Base-by-base conservation (phyloP, 2,329 filamentous ascomycete genomes). In the Cordyceps javanica region DNA sequence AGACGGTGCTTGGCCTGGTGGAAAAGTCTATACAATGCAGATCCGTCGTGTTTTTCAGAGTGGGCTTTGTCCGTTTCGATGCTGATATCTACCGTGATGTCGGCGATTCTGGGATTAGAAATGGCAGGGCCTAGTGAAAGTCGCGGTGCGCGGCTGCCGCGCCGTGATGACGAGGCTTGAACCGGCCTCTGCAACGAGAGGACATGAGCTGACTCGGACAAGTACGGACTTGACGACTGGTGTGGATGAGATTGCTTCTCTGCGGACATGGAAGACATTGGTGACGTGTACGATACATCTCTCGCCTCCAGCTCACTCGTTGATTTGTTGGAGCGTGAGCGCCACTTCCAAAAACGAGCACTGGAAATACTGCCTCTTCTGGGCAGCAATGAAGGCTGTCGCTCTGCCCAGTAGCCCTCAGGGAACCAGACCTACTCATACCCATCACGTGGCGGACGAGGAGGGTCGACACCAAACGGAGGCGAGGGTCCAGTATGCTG, bases 361-460 rank as follows among this genome's bases (percentile, higher is more conserved):
- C 65, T 67, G 25, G 69, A 65, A 52, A 63, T 72, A 52, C 69
- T 73, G 53, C 69, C 73, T 61, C 70, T 67, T 16, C 66, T 64
- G 1, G 68, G 64, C 4, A 60, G 49, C 53, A 66, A 62, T 23
- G 59, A 56, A 26, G 64, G 57, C 48, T 77, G 72, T n/a, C 82
- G 74, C 67, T 85, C 82, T n/a, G 82, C 82, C 82, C 81, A 85
- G 65, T 82, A 85, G 6, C 82, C 82, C 53, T 77, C 78, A 1
- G 82, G 82, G 65, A 82, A 84, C 82, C 82, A 85, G 25, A 85
- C 82, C 82, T 81, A 85, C 70, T 85, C 82, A 64, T 70, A 75
- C 41, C 82, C 81, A 45, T 78, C 74, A 50, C 70, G 77, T 55
- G 82, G 70, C n/a, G 78, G 75, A 2, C 82, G 77, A 25, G 82